A percentile compares a stretch with the other conserved stretches of the same genome.
Conservation (phyloP, 441 rosid genomes). For the Erysimum cheiri region DNA sequence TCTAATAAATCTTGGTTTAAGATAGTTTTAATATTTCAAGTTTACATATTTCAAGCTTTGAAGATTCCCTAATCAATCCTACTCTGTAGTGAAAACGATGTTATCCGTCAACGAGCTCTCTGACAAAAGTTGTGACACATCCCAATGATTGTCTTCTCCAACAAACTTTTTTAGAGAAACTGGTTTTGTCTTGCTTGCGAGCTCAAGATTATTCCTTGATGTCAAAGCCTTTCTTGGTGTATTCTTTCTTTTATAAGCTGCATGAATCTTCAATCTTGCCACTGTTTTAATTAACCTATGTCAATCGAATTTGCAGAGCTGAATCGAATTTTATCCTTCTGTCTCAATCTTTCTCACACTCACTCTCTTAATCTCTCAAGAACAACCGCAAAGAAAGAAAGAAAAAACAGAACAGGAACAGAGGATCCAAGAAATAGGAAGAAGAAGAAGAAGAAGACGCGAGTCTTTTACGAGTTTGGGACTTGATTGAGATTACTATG, state of each 20-base stretch:
- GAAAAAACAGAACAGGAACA: background rate
- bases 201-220: background rate
- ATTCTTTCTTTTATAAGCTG: background rate
- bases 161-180: no score
- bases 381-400: background rate
- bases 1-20: slow-evolving; percentile 6
- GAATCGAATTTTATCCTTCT: no score
- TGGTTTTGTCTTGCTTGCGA: no score
- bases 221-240: background rate
- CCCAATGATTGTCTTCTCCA: background rate
- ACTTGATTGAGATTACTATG: background rate
- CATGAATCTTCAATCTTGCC: background rate
- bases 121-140: slow-evolving; percentile 17
- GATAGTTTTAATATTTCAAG: background rate
- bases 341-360: background rate
- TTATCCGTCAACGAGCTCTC: slow-evolving; percentile 32
- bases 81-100: slow-evolving; percentile 17
- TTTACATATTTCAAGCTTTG: background rate
- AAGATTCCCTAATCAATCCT: background rate
- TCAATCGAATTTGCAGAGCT: no score
- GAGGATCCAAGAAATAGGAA: background rate
- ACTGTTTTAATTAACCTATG: background rate
- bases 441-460: background rate
- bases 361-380: background rate
- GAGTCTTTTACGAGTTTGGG: background rate